phyloP scores from a whole-genome alignment of 2,329 filamentous ascomycete genomes.

The Fusarium equiseti region DNA sequence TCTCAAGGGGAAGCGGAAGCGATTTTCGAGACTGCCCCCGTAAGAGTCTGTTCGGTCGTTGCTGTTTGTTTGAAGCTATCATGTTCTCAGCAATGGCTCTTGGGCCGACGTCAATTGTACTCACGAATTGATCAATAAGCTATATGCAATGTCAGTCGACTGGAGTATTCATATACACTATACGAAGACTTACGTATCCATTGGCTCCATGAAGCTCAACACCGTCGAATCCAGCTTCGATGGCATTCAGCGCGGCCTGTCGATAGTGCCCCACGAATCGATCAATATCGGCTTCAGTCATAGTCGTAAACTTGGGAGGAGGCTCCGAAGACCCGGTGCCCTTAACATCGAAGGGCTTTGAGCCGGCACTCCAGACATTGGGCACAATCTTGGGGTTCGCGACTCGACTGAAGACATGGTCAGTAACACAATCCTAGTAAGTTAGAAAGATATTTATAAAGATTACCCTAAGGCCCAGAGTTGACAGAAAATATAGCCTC shows the following conservation, averaged over 20 bases:
- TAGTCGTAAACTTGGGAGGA: constrained; percentile 55
- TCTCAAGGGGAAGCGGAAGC: constrained; percentile 63
- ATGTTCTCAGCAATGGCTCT: not conserved
- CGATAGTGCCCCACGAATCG: constrained; percentile 70
- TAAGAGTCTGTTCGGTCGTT: constrained; percentile 66
- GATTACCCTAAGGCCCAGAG: constrained; percentile 72
- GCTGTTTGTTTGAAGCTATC: constrained; percentile 55
- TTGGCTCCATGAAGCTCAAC: constrained; percentile 73
- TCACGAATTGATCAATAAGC: constrained; percentile 68
- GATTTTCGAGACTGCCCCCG: constrained; percentile 66
- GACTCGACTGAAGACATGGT: constrained; percentile 28
- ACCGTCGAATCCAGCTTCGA: constrained; percentile 76
- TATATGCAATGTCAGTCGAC: constrained; percentile 18
- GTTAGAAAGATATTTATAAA: constrained; percentile 56
- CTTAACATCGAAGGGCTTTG: constrained; percentile 19
- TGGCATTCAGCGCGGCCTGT: constrained; percentile 64
- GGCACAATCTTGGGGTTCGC: constrained; percentile 38
- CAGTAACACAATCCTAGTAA: not conserved
- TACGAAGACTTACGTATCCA: constrained; percentile 62
- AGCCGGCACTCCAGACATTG: constrained; percentile 37
- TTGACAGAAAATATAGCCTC: constrained; percentile 71
- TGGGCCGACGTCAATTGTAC: not conserved
- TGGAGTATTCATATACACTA: not conserved
- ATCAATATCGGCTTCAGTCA: constrained; percentile 75
- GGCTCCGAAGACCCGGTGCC: constrained; percentile 22